phyloP scores from a whole-genome alignment of 306 rosid species.

The Pyrus communis region DNA sequence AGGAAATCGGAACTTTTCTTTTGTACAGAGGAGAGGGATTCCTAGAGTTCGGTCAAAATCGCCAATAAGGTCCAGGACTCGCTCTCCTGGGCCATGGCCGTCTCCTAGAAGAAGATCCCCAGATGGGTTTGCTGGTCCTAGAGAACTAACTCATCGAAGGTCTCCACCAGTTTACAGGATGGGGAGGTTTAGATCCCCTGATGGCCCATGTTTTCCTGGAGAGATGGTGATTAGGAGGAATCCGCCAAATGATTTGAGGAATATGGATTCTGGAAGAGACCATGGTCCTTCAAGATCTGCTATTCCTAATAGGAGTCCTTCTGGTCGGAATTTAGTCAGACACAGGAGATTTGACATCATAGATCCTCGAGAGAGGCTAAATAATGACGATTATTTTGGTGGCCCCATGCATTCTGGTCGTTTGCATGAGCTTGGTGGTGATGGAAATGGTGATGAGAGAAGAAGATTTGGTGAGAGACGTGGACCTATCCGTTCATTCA shows the following conservation, averaged over 20 bases:
- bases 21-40: constrained; percentile 54
- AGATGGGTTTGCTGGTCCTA: constrained; percentile 63
- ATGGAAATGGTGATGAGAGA: constrained; percentile 62
- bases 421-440: constrained; percentile 45
- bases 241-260: constrained; percentile 61
- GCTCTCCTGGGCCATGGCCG: constrained; percentile 73
- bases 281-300: constrained; percentile 64
- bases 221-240: constrained; percentile 63
- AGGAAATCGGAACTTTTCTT: constrained; percentile 54
- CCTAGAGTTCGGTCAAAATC: constrained; percentile 61
- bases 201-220: constrained; percentile 50
- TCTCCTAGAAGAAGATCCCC: constrained; percentile 77
- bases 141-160: constrained; percentile 51
- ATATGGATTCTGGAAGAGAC: constrained; percentile 60
- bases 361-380: constrained; percentile 57
- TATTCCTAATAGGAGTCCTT: constrained; percentile 49
- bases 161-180: constrained; percentile 54
- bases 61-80: constrained; percentile 67
- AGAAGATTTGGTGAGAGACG: constrained; percentile 73
- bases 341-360: constrained; percentile 61
- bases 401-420: constrained; percentile 57
- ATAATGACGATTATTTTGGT: constrained; percentile 52
- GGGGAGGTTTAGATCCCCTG: constrained; percentile 81
- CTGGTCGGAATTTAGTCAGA: constrained; percentile 47
- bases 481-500: constrained; percentile 61